phyloP scores from a whole-genome alignment of 78 protist genomes.

The Isochrysis galbana region DNA sequence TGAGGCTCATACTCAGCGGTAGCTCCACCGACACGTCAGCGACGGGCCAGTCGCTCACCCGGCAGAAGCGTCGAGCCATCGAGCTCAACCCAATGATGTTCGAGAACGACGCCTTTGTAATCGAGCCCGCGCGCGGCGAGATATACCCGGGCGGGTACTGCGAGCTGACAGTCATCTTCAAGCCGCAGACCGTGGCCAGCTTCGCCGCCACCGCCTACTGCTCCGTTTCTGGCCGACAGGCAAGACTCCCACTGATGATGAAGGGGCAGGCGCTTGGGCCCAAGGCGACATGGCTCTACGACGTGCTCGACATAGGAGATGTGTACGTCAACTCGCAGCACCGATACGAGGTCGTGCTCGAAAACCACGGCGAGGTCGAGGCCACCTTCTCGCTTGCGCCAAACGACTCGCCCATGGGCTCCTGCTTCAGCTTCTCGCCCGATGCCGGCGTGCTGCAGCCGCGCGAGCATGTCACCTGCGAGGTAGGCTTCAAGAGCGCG shows the following conservation, averaged over 20 bases:
- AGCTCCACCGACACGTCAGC: no score
- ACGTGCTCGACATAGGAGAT: constrained; percentile 65
- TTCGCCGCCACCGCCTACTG: constrained; percentile 36
- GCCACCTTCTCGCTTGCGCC: not conserved
- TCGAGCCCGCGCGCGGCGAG: constrained; percentile 60
- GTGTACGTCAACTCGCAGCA: constrained; percentile 51
- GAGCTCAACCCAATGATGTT: not conserved
- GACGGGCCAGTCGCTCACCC: not conserved
- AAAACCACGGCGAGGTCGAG: constrained; percentile 56
- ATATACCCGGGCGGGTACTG: constrained; percentile 33
- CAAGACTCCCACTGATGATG: constrained; percentile 59
- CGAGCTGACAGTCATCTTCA: constrained; percentile 47
- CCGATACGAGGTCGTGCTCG: constrained; percentile 50
- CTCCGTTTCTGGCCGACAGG: constrained; percentile 53
- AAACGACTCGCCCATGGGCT: not conserved
- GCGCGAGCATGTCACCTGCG: not conserved
- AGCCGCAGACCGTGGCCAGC: constrained; percentile 33
- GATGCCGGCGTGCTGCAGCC: not conserved
- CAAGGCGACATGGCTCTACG: constrained; percentile 26
- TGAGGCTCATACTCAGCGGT: no score
- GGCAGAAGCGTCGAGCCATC: not conserved
- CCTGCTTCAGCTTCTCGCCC: not conserved
- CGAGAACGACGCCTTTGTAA: constrained; percentile 42
- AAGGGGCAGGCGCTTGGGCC: constrained; percentile 66
- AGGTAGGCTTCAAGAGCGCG: constrained; percentile 11